phyloP scores from a whole-genome alignment of 441 rosid genomes.

The Daphne laureola region DNA sequence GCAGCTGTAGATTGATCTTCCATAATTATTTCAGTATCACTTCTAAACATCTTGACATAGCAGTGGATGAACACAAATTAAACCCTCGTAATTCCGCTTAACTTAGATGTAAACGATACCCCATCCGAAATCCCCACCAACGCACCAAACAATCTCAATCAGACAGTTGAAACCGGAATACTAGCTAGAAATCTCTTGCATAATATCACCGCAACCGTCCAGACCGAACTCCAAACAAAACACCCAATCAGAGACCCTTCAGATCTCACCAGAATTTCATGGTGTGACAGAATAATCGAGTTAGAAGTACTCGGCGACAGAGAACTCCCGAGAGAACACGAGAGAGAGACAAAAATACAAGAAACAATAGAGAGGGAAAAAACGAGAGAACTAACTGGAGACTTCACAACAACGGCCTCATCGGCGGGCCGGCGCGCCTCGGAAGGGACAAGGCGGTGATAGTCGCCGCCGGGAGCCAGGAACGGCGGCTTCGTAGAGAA shows the following conservation, averaged over 20 bases:
- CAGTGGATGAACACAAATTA: too few relatives aligned
- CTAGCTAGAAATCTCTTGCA: constrained; percentile 1
- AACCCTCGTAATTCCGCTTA: too few relatives aligned
- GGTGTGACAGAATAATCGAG: background rate
- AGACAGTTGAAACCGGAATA: background rate
- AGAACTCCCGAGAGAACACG: constrained; percentile 9
- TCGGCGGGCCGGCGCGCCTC: constrained; percentile 34
- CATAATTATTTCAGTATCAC: too few relatives aligned
- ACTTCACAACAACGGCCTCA: constrained; percentile 48
- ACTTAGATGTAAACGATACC: background rate
- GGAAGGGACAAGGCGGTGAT: constrained; percentile 49
- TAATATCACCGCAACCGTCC: constrained; percentile 4
- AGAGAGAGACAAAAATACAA: background rate
- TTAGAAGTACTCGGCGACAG: background rate
- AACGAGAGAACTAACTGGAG: constrained; percentile 42
- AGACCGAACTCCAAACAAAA: background rate
- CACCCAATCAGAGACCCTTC: constrained; percentile 1
- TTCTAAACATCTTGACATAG: too few relatives aligned
- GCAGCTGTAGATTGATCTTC: too few relatives aligned
- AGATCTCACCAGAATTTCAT: constrained; percentile 20
- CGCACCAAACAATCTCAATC: background rate
- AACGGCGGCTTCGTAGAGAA: constrained; percentile 62
- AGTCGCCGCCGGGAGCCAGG: constrained; percentile 54
- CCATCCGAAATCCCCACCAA: background rate
- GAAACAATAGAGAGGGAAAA: background rate